Conservation (phyloP, 208 protist species). For the Leishmania major region DNA sequence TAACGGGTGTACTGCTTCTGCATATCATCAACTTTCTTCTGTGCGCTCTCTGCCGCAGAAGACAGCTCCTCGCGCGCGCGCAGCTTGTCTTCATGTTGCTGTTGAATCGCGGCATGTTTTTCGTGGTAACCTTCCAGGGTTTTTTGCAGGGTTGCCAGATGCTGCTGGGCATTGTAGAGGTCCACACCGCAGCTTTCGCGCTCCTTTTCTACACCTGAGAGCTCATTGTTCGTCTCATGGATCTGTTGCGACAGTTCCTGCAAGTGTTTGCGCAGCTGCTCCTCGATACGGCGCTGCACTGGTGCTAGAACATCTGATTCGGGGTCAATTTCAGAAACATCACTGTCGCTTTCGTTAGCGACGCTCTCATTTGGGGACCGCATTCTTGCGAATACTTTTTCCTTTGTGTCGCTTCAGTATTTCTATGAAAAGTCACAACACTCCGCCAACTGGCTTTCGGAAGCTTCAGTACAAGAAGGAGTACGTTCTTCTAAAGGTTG, state of each 20-base stretch:
- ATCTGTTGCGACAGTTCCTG: constrained; percentile 86
- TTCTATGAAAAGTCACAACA: not conserved
- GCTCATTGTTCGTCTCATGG: constrained; percentile 85
- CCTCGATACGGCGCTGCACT: constrained; percentile 89
- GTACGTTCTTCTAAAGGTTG: not conserved
- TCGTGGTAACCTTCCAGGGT: constrained; percentile 92
- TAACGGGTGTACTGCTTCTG: constrained; percentile 85
- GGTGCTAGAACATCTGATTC: constrained; percentile 83
- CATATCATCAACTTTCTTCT: constrained; percentile 89
- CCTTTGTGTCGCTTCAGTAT: not conserved
- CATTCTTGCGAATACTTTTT: constrained; percentile 12
- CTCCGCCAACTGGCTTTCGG: not conserved
- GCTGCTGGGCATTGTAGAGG: constrained; percentile 95
- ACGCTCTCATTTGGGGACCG: constrained; percentile 39
- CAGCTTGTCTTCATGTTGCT: constrained; percentile 85
- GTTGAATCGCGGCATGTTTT: constrained; percentile 69
- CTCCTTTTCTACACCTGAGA: constrained; percentile 72
- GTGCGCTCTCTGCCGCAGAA: constrained; percentile 45
- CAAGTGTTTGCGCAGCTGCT: constrained; percentile 86
- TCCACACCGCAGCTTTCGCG: constrained; percentile 94
- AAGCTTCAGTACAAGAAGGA: not conserved
- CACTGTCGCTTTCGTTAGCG: constrained; percentile 75
- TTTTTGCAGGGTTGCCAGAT: constrained; percentile 93
- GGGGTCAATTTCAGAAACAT: constrained; percentile 90
- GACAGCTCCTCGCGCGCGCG: constrained; percentile 69